A percentile compares a stretch with the other conserved stretches of the same genome.
Conservation (phyloP, 495 filamentous ascomycete species). For the Aspergillus ostianus region DNA sequence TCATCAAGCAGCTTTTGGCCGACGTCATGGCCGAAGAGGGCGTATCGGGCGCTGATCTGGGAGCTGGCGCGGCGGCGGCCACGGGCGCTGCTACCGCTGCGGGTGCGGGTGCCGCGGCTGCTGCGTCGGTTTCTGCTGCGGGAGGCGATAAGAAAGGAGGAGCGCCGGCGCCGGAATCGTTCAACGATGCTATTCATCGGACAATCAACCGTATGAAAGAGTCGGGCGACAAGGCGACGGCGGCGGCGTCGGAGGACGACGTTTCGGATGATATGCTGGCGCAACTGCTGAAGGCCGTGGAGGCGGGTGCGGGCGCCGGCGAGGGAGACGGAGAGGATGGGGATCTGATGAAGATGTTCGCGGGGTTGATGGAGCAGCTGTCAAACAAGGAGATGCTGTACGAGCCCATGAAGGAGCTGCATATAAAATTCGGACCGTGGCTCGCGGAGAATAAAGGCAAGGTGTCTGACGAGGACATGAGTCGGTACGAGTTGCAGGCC, state of each 20-base stretch:
- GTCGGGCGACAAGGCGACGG: constrained; percentile 76
- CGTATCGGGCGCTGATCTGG: constrained; percentile 14
- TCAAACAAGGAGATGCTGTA: constrained; percentile 98
- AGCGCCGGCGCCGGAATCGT: constrained; percentile 50
- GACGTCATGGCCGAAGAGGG: constrained; percentile 77
- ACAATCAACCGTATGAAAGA: constrained; percentile 94
- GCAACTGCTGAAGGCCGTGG: constrained; percentile 79
- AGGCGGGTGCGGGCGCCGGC: constrained; percentile 43
- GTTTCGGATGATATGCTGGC: constrained; percentile 75
- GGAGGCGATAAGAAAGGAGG: constrained; percentile 22
- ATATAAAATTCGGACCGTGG: constrained; percentile 89
- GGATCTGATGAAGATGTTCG: constrained; percentile 86
- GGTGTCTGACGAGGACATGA: constrained; percentile 65
- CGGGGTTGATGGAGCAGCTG: constrained; percentile 98
- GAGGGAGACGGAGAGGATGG: constrained; percentile 62
- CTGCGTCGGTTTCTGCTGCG: constrained; percentile 17
- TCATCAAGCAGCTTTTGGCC: constrained; percentile 79
- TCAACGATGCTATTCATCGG: constrained; percentile 84
- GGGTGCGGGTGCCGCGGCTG: constrained; percentile 6
- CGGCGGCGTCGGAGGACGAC: constrained; percentile 66
- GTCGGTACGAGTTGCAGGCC: constrained; percentile 79
- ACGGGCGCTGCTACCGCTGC: constrained; percentile 6
- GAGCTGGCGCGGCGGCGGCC: constrained; percentile 8
- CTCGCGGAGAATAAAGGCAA: constrained; percentile 70
- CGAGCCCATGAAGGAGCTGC: constrained; percentile 95